Base-by-base conservation (phyloP, 768 basidiomycete species). In the Chalciporus chontae region DNA sequence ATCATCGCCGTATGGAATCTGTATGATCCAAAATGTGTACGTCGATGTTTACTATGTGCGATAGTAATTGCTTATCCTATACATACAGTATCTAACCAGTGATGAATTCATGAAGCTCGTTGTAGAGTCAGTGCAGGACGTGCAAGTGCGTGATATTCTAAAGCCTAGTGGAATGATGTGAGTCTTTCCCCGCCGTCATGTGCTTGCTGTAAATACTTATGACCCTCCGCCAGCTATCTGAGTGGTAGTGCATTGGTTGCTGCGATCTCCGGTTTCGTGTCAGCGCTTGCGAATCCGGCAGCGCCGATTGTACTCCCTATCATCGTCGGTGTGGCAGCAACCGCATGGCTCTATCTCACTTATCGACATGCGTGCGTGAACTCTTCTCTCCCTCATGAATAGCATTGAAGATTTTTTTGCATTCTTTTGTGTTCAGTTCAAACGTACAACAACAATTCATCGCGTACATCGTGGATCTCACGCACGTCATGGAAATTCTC, bases 171-270 rank as follows among this genome's bases (percentile, higher is more conserved):
- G 26, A 26, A 26, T 26, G 26, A 31, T 26, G 26, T 26, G 26
- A 31, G 29, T n/a, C 34, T n/a, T 36, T n/a, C 6, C 14, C 15
- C 3, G 3, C n/a, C 2, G 8, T 26, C 7, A 3, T 26, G 26
- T 8, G 26, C 26, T 26, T 26, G 26, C 7, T 26, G 26, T 26
- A 8, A 26, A 5, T 8, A n/a, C n/a, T n/a, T n/a, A 5, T 26
- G 1, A 26, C 26, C 7, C 26, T 79, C 81, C 55, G 73, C 9
- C n/a, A 36, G 34, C 15, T 4, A 15, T 4, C 15, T 36, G 34
- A 7, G 15, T n/a, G 34, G 34, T 8, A 9, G 7, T 15, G 3
- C 34, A 2, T 36, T 36, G 34, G 34, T 36, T 1, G 5, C n/a
- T n/a, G n/a, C 34, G 6, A 6, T 36, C 15, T 36, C 34, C 8